A percentile compares a stretch with the other conserved stretches of the same genome.
Evolutionary conservation across 768 basidiomycete genomes (phyloP).

Genomic region (Boletus eberwhitei): DNA sequence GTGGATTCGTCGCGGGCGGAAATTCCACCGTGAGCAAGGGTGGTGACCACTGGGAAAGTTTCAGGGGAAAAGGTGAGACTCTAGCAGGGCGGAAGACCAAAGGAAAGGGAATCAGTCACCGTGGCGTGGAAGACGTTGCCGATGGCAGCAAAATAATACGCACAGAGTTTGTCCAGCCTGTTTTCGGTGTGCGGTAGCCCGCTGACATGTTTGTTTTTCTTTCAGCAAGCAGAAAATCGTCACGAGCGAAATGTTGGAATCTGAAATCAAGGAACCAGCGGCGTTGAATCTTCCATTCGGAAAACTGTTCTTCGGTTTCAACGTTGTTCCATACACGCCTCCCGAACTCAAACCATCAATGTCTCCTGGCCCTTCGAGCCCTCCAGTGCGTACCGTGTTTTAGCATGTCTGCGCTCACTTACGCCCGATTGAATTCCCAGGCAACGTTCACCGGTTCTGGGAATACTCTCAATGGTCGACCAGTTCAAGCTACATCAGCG

Average conservation of each 20-base stretch:
- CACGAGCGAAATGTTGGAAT: constrained; percentile 73
- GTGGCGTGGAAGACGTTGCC: constrained; percentile 75
- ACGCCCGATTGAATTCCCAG: constrained; percentile 18
- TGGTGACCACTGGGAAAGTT: constrained; percentile 89
- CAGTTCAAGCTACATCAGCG: constrained; percentile 34
- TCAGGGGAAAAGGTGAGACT: constrained; percentile 94
- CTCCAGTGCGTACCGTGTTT: constrained; percentile 25
- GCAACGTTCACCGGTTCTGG: constrained; percentile 64
- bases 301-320: constrained; percentile 96
- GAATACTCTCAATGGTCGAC: constrained; percentile 59
- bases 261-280: constrained; percentile 78
- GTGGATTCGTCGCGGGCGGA: constrained; percentile 55
- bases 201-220: constrained; percentile 13
- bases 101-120: constrained; percentile 86
- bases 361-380: constrained; percentile 28
- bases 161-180: constrained; percentile 66
- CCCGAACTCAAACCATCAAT: constrained; percentile 34
- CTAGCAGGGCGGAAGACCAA: constrained; percentile 89
- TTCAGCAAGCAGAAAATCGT: constrained; percentile 78
- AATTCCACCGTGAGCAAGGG: constrained; percentile 63
- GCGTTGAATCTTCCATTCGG: constrained; percentile 89
- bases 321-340: constrained; percentile 65
- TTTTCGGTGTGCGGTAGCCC: not conserved
- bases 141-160: constrained; percentile 85
- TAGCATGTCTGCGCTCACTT: not conserved